phyloP scores from a whole-genome alignment of 441 rosid species.

The Bocquillonia castaneifolia region DNA sequence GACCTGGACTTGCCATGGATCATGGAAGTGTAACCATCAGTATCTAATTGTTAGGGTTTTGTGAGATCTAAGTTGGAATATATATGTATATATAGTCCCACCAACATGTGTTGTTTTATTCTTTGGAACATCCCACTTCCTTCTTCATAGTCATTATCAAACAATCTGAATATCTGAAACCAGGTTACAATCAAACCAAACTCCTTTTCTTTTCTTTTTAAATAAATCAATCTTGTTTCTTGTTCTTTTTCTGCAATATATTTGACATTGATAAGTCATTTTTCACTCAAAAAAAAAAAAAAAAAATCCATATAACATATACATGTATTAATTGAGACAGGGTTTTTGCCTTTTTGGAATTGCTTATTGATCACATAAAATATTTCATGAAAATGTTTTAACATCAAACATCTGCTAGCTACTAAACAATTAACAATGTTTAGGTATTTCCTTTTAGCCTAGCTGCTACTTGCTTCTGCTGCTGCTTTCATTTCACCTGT shows the following conservation, averaged over 20 bases:
- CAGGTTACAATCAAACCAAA: neutral
- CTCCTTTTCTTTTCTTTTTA: neutral
- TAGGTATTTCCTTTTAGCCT: neutral
- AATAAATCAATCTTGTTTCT: neutral
- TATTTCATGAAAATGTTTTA: neutral
- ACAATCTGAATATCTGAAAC: conserved; percentile 15
- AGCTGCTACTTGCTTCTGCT: neutral
- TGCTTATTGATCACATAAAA: neutral
- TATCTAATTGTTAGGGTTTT: conserved; percentile 40
- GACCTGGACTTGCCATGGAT: conserved; percentile 36
- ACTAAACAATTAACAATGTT: neutral
- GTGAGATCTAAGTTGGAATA: conserved; percentile 41
- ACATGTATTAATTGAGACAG: neutral
- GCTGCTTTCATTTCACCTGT: neutral
- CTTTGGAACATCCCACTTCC: conserved; percentile 37
- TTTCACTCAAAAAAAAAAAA: neutral
- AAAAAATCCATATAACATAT: no score
- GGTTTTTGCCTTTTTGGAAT: neutral
- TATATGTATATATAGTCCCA: conserved; percentile 24
- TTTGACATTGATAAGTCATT: neutral
- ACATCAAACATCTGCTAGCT: neutral
- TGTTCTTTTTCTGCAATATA: neutral
- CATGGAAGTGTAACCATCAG: conserved; percentile 52
- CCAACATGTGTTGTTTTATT: conserved; percentile 40
- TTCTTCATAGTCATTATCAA: conserved; percentile 28